Base-by-base conservation (phyloP, 768 basidiomycete species). In the Termitomyces bulborhizus region DNA sequence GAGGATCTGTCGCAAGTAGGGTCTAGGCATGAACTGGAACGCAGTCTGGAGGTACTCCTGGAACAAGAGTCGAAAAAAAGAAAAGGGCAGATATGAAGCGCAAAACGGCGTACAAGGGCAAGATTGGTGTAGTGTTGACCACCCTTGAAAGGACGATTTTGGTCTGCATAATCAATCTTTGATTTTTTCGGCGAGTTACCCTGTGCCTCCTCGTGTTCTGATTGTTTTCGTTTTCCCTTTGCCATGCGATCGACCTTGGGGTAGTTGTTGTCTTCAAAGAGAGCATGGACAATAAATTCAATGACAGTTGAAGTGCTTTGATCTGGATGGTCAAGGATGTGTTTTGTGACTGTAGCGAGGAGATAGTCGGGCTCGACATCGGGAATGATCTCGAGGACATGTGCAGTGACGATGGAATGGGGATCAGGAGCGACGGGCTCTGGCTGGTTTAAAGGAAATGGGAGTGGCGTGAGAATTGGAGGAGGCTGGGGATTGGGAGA, bases 361-460 rank as follows among this genome's bases (percentile, higher is more conserved):
- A 77, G 78, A 59, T 89, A 76, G 3, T 74, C 70, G 0, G 84
- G 81, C 21, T 78, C 74, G 24, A 89, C 85, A 60, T 90, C 86
- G 0, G 89, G 89, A 12, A 90, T 66, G 44, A 91, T 78, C 61
- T 88, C 86, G 37, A 86, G 71, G 31, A 89, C 74, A 41, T 74
- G 81, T 1, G 79, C 74, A 31, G 85, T 54, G 57, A 51, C 55
- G 53, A 60, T 57, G 55, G 71, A 53, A 51, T 61, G 27, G 27
- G 66, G 65, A 26, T 67, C 65, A 8, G 61, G 60, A 6, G 56
- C 57, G 2, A 34, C 42, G 32, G 41, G 42, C 6, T 27, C 27
- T 45, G 55, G 34, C 48, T 40, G 45, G 4, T 16, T 15, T 16
- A 43, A 44, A n/a, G 51, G 48, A 11, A 54, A 53, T 3, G 42